phyloP scores from a whole-genome alignment of 768 basidiomycete genomes.

The Termitomyces sp. region DNA sequence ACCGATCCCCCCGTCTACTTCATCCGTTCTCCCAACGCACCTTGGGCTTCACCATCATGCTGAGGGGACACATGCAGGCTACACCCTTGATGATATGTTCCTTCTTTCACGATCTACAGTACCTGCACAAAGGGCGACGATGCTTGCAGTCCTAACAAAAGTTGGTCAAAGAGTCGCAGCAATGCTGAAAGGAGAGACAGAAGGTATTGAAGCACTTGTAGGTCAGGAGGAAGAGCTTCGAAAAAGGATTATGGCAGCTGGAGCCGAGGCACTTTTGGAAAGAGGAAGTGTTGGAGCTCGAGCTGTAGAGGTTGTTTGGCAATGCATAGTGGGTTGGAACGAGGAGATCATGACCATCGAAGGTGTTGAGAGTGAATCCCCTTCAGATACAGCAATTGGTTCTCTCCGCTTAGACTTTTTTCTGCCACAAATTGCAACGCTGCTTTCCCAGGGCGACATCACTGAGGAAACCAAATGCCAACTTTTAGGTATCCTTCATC shows the following conservation, averaged over 20 bases:
- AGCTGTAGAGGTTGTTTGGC: conserved; percentile 72
- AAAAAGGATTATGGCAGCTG: conserved; percentile 60
- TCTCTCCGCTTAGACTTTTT: conserved; percentile 31
- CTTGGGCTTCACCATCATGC: conserved; percentile 91
- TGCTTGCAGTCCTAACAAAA: conserved; percentile 67
- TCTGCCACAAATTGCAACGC: conserved; percentile 44
- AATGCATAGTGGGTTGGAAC: conserved; percentile 67
- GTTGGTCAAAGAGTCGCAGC: conserved; percentile 38
- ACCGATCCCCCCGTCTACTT: conserved; percentile 52
- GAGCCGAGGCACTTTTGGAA: conserved; percentile 59
- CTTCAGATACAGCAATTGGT: conserved; percentile 22
- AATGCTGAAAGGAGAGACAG: conserved; percentile 27
- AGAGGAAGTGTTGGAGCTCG: conserved; percentile 60
- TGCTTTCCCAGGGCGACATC: conserved; percentile 34
- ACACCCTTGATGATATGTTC: conserved; percentile 84
- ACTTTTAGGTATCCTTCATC: conserved; percentile 52
- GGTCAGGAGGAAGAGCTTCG: conserved; percentile 44
- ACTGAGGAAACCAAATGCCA: conserved; percentile 46
- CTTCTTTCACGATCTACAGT: conserved; percentile 76
- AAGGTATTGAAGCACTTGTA: conserved; percentile 28
- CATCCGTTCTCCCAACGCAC: conserved; percentile 66
- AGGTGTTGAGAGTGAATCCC: conserved; percentile 42
- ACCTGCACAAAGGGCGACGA: conserved; percentile 75
- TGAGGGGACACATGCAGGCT: conserved; percentile 72
- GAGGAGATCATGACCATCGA: conserved; percentile 26